Evolutionary conservation across 352 stramenopile genomes (phyloP), one percentile per base, ranked within the genome.

Genomic region (Phytophthora citricola): DNA sequence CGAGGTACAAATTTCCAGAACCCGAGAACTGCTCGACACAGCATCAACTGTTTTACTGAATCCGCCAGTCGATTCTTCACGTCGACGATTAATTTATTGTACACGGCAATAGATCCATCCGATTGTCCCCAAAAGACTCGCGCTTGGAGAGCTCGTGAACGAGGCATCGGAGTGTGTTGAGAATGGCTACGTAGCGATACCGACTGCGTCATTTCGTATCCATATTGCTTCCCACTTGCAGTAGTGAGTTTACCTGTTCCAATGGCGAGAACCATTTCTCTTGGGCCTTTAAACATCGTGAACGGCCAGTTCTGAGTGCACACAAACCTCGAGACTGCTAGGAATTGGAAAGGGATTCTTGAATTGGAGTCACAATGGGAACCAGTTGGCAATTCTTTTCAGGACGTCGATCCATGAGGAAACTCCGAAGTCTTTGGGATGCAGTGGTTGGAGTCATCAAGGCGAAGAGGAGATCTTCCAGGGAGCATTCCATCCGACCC

Each of bases 1-100:
- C 58, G 65, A 4, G 65, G 65, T 10, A 73, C 58, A 36, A 65
- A 69, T 27, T 65, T 73, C 65, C 65, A 73, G 36, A 69, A 73
- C 4, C 24, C 14, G 10, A 60, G 15, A 38, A 63, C 22, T 15
- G 45, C 20, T 57, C 47, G 50, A 52, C 58, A 69, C n/a, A 73
- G 27, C 52, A 50, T 59, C 11, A 26, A 20, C n/a, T 69, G 51
- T 26, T 65, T 73, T 4, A 69, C 17, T 20, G 43, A 58, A 38
- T 73, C 66, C 12, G 65, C 40, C 24, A 73, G 32, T 12, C 34
- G 58, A 27, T 55, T 65, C 34, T 69, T 69, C 2, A 58, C 40
- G 52, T 73, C 65, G 10, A 69, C n/a, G n/a, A 73, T 51, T 20
- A 73, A 10, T 39, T 69, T 73, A 40, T 54, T 64, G 65, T 69